Evolutionary conservation across 257 asterid species (phyloP), one percentile per base, ranked within the genome.

Genomic region (Nicotiana obtusifolia): DNA sequence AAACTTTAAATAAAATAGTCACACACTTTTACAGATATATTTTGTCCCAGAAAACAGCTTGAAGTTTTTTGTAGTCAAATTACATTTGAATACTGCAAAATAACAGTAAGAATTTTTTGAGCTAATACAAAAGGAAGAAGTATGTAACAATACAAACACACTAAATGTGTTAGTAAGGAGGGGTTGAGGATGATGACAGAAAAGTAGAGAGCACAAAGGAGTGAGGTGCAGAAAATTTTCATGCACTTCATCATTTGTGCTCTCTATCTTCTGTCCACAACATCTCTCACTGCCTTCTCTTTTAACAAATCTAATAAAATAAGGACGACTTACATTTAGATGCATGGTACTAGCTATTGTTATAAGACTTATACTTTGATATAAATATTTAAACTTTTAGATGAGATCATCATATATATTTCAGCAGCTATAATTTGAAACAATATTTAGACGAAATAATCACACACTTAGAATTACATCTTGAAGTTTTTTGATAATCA

Each of bases 231-330:
- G 7, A 33, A 4, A 33, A 33, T 4, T 33, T 33, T 33, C 37
- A 33, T 33, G 37, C 37, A 33, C 6, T 33, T 33, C 80, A 35
- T 41, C 82, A 84, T 82, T 59, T 35, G 89, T 87, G 89, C 87
- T 84, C 87, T 87, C 89, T 87, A 82, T 87, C 89, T 87, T 87
- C 89, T 84, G 89, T 87, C 89, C 84, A 87, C 89, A 87, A 85
- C 85, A 87, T 28, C 89, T 80, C 64, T 81, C 82, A 44, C 66
- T 64, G 0, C 7, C 6, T 5, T 7, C 7, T 33, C 37, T 33
- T 33, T 33, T 33, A 33, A 33, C 37, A 4, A 4, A 33, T 4
- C 37, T 5, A 33, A 4, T 33, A 33, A 33, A 33, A 4, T 33
- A 33, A 33, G 37, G 37, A 33, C 37, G 7, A 33, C 37, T 33